Conservation (phyloP, 164 flowering plant genomes). For the Stephania japonica region DNA sequence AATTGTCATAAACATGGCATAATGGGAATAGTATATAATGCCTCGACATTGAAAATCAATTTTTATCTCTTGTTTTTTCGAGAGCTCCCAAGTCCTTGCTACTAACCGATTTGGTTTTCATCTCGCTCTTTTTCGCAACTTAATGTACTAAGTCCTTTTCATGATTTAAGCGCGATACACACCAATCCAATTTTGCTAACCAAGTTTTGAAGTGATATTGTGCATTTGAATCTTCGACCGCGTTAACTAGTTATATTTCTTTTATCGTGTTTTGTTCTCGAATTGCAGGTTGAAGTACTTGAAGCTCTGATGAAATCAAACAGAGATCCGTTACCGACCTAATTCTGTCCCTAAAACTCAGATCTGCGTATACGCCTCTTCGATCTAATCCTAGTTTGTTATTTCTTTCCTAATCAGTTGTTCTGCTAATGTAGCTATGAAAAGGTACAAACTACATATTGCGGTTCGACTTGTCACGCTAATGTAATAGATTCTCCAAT, state of each 20-base stretch:
- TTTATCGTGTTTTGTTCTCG: background rate
- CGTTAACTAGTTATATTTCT: background rate
- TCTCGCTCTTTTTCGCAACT: too few relatives aligned
- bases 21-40: too few relatives aligned
- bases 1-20: too few relatives aligned
- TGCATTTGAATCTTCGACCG: too few relatives aligned
- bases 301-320: conserved; percentile 19
- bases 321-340: conserved; percentile 3
- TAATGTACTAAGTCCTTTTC: too few relatives aligned
- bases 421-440: background rate
- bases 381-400: background rate
- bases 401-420: background rate
- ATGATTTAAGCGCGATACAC: too few relatives aligned
- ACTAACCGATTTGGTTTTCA: too few relatives aligned
- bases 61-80: too few relatives aligned
- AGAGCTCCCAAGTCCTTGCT: too few relatives aligned
- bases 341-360: background rate
- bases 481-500: conserved; percentile 10
- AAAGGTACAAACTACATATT: background rate
- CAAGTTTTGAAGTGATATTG: too few relatives aligned
- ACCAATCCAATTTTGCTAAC: too few relatives aligned
- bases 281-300: conserved; percentile 32
- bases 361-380: conserved; percentile 3
- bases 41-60: too few relatives aligned
- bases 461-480: background rate